Percentiles rank a stretch among this genome's conserved stretches.
phyloP scores from a whole-genome alignment of 148 eudicot species.

The Salicornia ramosissima region DNA sequence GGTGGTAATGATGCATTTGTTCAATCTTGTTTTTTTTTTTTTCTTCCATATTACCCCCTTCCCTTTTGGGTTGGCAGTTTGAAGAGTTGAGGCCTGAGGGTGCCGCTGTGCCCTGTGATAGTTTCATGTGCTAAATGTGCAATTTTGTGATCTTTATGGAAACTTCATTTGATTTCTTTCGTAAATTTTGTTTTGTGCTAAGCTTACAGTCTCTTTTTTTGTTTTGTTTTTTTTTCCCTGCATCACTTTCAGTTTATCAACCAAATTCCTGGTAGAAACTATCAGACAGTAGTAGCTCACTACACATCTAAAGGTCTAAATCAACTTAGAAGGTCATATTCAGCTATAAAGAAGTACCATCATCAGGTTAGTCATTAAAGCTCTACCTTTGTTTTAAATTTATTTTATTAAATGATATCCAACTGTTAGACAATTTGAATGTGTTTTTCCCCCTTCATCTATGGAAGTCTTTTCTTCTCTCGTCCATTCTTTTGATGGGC shows the following conservation, averaged over 20 bases:
- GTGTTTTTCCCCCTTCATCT: neutral
- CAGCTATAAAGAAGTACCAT: slow-evolving; percentile 56
- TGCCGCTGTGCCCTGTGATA: neutral
- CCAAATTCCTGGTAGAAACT: slow-evolving; percentile 24
- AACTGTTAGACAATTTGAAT: neutral
- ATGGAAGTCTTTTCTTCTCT: too few relatives aligned
- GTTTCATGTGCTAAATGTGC: neutral
- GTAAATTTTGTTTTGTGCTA: neutral
- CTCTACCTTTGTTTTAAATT: too few relatives aligned
- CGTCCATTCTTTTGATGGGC: too few relatives aligned
- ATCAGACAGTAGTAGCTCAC: slow-evolving; percentile 21
- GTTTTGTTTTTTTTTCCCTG: too few relatives aligned
- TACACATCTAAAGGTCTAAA: slow-evolving; percentile 39
- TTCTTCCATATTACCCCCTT: neutral
- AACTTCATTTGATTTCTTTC: neutral
- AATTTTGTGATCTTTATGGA: neutral
- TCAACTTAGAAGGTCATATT: slow-evolving; percentile 30
- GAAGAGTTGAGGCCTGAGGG: neutral
- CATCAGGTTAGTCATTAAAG: slow-evolving; percentile 48
- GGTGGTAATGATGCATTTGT: slow-evolving; percentile 30
- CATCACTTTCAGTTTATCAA: slow-evolving; percentile 41
- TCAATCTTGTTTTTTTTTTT: neutral
- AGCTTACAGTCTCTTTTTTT: neutral
- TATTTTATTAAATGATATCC: neutral
- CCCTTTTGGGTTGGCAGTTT: neutral